Conservation (phyloP, 129 eudicot species). For the Tanacetum coccineum region DNA sequence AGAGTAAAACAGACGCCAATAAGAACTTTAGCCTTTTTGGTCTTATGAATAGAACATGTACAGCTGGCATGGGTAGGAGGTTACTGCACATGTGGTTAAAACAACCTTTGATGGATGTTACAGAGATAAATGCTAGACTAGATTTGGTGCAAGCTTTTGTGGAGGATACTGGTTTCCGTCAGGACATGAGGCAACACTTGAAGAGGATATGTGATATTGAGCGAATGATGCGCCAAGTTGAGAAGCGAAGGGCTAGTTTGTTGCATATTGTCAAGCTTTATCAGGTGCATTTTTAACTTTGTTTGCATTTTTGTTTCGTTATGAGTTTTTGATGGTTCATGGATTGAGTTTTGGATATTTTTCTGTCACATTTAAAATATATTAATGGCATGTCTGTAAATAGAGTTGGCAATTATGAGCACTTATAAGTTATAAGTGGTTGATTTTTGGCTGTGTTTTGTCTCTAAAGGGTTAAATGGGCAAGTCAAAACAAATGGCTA, state of each 20-base stretch:
- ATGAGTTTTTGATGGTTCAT: not conserved
- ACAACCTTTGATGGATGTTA: constrained; percentile 82
- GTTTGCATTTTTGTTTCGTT: not conserved
- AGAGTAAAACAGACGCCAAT: constrained; percentile 94
- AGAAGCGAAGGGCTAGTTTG: constrained; percentile 66
- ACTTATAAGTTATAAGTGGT: no score
- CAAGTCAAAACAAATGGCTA: no score
- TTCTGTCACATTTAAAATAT: not conserved
- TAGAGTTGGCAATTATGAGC: no score
- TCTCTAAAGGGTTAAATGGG: no score
- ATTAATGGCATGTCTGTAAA: not conserved
- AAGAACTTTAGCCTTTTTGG: constrained; percentile 93
- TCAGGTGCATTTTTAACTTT: constrained; percentile 48
- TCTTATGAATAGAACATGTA: constrained; percentile 92
- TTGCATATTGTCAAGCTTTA: constrained; percentile 86
- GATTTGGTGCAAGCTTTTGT: constrained; percentile 95
- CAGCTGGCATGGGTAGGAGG: constrained; percentile 97
- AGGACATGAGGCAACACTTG: constrained; percentile 80
- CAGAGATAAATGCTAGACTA: constrained; percentile 66
- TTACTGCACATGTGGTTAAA: constrained; percentile 92
- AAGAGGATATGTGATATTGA: constrained; percentile 91
- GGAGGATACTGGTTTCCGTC: constrained; percentile 87
- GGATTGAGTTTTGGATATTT: constrained; percentile 5
- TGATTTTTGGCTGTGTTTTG: no score
- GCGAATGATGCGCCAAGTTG: constrained; percentile 57